phyloP scores from a whole-genome alignment of 176 grass and related monocot species.

The Ensete glaucum region DNA sequence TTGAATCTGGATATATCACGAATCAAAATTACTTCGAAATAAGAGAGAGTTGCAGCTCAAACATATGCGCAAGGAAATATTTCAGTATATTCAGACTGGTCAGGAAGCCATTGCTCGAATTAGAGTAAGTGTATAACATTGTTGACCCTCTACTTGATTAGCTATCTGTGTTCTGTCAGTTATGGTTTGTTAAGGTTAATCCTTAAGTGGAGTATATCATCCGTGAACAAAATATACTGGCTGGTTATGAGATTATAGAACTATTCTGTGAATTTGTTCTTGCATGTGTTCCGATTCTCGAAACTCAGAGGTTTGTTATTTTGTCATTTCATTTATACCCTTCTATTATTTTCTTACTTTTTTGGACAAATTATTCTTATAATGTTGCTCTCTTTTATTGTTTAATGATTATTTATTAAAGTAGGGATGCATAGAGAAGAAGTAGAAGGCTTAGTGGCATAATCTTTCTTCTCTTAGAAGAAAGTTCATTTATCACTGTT shows the following conservation, averaged over 20 bases:
- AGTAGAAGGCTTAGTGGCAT: too few species aligned
- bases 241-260: constrained; percentile 92
- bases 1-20: constrained; percentile 92
- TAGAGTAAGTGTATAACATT: constrained; percentile 35
- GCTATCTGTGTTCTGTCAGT: not conserved
- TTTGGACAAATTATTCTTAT: not conserved
- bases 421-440: not conserved
- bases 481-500: too few species aligned
- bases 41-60: constrained; percentile 82
- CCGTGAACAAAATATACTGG: constrained; percentile 86
- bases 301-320: constrained; percentile 67
- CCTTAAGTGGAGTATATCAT: constrained; percentile 87
- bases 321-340: constrained; percentile 6
- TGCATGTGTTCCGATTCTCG: constrained; percentile 72
- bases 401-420: not conserved
- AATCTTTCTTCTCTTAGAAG: too few species aligned
- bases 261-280: constrained; percentile 98
- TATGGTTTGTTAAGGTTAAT: constrained; percentile 18
- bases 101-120: constrained; percentile 89
- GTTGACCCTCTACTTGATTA: not conserved
- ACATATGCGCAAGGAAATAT: constrained; percentile 89
- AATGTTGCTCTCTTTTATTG: not conserved
- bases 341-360: too few species aligned
- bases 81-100: constrained; percentile 82
- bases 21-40: constrained; percentile 96